Evolutionary conservation across 805 yeast species (phyloP).

Genomic region (Sugiyamaella boreocaroliniensis): DNA sequence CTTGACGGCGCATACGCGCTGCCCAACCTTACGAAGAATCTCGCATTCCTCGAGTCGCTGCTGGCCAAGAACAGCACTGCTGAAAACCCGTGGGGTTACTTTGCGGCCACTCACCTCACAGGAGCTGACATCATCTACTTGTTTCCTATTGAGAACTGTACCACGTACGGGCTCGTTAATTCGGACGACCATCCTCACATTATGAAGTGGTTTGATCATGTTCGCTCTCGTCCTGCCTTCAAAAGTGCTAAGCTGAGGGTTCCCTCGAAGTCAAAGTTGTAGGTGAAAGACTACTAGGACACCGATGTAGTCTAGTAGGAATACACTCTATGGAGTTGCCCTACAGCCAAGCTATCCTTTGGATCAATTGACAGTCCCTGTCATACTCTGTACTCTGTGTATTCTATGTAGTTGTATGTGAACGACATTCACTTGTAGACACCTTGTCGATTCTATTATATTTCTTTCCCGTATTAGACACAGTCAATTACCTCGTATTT

Average conservation of each 20-base stretch:
- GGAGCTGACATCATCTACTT: slow-evolving; percentile 56
- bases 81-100: slow-evolving; percentile 35
- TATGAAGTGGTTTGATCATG: slow-evolving; percentile 21
- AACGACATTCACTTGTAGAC: too few species aligned
- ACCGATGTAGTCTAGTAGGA: too few species aligned
- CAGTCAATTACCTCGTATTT: too few species aligned
- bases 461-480: too few species aligned
- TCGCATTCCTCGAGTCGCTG: slow-evolving; percentile 38
- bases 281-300: background rate
- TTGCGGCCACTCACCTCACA: slow-evolving; percentile 54
- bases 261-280: background rate
- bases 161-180: background rate
- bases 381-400: too few species aligned
- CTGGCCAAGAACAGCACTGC: slow-evolving; percentile 36
- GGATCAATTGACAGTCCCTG: too few species aligned
- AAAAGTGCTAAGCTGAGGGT: slow-evolving; percentile 8
- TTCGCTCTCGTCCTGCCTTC: slow-evolving; percentile 27
- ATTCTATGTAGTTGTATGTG: too few species aligned
- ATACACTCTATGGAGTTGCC: too few species aligned
- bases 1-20: slow-evolving; percentile 44
- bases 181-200: slow-evolving; percentile 24
- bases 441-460: too few species aligned
- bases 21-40: slow-evolving; percentile 39
- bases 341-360: too few species aligned
- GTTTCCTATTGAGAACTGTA: slow-evolving; percentile 35